Evolutionary conservation across 352 stramenopile species (phyloP).

Genomic region (Pythium brassicae): DNA sequence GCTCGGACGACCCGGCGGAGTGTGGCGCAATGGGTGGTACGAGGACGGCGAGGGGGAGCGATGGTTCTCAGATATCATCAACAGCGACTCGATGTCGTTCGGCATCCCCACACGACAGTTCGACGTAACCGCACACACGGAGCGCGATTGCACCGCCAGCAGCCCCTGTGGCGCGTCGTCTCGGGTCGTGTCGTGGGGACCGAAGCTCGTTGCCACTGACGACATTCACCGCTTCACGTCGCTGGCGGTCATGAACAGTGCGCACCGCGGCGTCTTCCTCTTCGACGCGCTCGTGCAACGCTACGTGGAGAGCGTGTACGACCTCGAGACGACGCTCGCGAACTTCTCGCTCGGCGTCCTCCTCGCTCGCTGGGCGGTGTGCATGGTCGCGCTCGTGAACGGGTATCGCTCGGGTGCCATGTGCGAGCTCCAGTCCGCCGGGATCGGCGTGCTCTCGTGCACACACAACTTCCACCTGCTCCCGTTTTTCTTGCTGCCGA

Average conservation of each 20-base stretch:
- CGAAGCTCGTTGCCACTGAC: background rate
- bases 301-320: slow-evolving; percentile 27
- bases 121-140: background rate
- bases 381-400: slow-evolving; percentile 8
- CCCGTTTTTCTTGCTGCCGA: slow-evolving; percentile 13
- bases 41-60: background rate
- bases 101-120: background rate
- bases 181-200: slow-evolving; percentile 12
- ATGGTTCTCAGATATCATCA: slow-evolving; percentile 5
- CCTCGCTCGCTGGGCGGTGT: slow-evolving; percentile 28
- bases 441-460: slow-evolving; percentile 19
- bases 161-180: background rate
- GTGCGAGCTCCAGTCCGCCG: background rate
- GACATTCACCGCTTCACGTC: too few species aligned
- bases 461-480: slow-evolving; percentile 13
- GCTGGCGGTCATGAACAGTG: slow-evolving; percentile 20
- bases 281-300: too few species aligned
- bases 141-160: slow-evolving; percentile 8
- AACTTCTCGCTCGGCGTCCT: slow-evolving; percentile 25
- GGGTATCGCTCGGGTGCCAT: background rate
- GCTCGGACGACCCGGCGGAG: background rate
- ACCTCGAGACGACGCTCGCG: slow-evolving; percentile 29
- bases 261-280: slow-evolving; percentile 22
- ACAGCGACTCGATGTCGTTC: background rate
- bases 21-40: slow-evolving; percentile 13